Evolutionary conservation across 495 filamentous ascomycete species (phyloP).

Genomic region (Aspergillus ostianus): DNA sequence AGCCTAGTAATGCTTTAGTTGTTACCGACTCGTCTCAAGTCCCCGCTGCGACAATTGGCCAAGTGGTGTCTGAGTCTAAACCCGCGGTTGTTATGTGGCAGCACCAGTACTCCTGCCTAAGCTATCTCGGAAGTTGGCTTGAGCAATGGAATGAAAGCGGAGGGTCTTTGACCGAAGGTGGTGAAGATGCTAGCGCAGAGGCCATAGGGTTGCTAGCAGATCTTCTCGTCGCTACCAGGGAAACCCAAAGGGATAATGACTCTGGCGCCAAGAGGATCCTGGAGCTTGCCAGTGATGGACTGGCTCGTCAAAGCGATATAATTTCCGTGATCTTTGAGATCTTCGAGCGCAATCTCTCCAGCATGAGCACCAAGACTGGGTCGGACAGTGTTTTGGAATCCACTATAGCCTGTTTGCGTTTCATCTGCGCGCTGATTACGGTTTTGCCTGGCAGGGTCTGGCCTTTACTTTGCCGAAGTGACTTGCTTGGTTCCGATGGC

Average conservation of each 20-base stretch:
- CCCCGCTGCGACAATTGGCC: conserved; percentile 64
- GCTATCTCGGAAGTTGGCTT: conserved; percentile 73
- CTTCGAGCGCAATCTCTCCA: conserved; percentile 72
- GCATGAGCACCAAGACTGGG: conserved; percentile 53
- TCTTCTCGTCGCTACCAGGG: conserved; percentile 45
- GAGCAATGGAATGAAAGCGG: conserved; percentile 51
- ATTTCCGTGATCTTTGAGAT: conserved; percentile 78
- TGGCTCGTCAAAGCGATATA: conserved; percentile 73
- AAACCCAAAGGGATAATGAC: conserved; percentile 26
- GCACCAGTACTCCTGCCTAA: conserved; percentile 72
- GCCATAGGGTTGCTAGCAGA: conserved; percentile 62
- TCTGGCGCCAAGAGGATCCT: conserved; percentile 54
- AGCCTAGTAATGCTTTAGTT: conserved; percentile 33
- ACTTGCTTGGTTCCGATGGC: conserved; percentile 68
- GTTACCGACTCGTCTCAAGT: conserved; percentile 44
- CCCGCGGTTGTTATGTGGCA: conserved; percentile 67
- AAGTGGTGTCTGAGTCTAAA: conserved; percentile 64
- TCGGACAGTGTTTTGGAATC: conserved; percentile 54
- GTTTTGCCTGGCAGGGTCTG: conserved; percentile 81
- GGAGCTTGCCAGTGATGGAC: conserved; percentile 68
- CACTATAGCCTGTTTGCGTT: conserved; percentile 72
- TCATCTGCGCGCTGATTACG: conserved; percentile 65
- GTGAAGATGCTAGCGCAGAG: conserved; percentile 55
- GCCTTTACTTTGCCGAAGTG: conserved; percentile 80
- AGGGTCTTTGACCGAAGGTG: conserved; percentile 33